Evolutionary conservation across 2,329 filamentous ascomycete species (phyloP).

Genomic region (Phaeosphaeria sp.): DNA sequence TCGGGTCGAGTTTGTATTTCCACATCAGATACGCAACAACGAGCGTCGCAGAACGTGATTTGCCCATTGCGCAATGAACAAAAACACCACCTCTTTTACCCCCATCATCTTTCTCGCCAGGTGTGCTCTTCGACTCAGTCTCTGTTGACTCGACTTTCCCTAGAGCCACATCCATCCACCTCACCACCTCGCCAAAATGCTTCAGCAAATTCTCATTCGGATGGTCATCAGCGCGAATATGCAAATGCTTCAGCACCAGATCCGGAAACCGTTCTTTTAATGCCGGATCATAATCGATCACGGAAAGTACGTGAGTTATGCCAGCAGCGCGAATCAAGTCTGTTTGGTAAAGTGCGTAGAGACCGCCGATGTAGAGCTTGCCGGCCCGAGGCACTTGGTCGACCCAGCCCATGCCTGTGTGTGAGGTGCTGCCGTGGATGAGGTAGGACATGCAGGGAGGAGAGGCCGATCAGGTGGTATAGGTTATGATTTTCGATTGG

Average conservation of each 20-base stretch:
- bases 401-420: constrained; percentile 48
- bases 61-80: constrained; percentile 46
- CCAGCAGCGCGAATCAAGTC: constrained; percentile 40
- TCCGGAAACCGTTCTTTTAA: constrained; percentile 34
- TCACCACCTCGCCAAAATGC: constrained; percentile 27
- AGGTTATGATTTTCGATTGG: background rate
- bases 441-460: constrained; percentile 35
- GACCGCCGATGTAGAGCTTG: constrained; percentile 50
- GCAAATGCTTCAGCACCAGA: constrained; percentile 37
- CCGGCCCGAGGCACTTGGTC: constrained; percentile 45
- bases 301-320: constrained; percentile 42
- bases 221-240: constrained; percentile 41
- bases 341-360: constrained; percentile 51
- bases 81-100: constrained; percentile 31
- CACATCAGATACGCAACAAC: constrained; percentile 44
- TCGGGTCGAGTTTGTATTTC: constrained; percentile 26
- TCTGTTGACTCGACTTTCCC: background rate
- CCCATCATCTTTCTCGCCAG: background rate
- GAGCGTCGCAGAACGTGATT: constrained; percentile 39
- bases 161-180: constrained; percentile 35
- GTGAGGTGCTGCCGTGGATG: constrained; percentile 36
- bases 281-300: constrained; percentile 42
- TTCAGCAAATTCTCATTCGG: constrained; percentile 40
- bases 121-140: background rate
- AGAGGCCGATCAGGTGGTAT: background rate